phyloP scores from a whole-genome alignment of 1,139 yeast species.

The Geotrichum carabidarum region DNA sequence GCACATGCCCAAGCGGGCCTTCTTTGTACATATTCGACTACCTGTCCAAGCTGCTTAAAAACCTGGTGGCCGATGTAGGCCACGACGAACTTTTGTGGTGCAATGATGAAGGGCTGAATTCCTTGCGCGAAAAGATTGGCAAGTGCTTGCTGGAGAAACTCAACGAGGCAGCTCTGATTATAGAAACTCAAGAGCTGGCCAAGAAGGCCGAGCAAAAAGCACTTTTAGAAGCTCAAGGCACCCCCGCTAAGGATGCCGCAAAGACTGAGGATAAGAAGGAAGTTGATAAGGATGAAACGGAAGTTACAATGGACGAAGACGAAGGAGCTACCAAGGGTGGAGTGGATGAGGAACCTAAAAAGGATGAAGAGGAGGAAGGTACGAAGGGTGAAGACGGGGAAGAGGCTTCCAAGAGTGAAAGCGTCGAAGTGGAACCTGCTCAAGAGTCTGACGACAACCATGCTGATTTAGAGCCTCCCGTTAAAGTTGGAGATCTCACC shows the following conservation, averaged over 20 bases:
- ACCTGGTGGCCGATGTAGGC: slow-evolving; percentile 19
- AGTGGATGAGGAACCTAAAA: not conserved
- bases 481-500: no score
- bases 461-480: not conserved
- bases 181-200: not conserved
- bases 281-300: not conserved
- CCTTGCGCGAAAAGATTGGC: slow-evolving; percentile 16
- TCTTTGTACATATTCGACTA: slow-evolving; percentile 12
- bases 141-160: slow-evolving; percentile 3
- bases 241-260: not conserved
- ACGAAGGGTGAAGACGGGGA: not conserved
- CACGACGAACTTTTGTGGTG: slow-evolving; percentile 24
- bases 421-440: not conserved
- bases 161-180: not conserved
- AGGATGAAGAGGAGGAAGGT: not conserved
- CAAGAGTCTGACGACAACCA: not conserved
- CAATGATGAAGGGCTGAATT: slow-evolving; percentile 11
- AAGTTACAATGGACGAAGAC: not conserved
- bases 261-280: not conserved
- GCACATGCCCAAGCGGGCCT: slow-evolving; percentile 11
- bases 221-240: not conserved
- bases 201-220: not conserved
- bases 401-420: not conserved
- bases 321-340: not conserved
- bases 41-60: slow-evolving; percentile 8